Base-by-base conservation (phyloP, 805 yeast species). In the Grigorovia humatica region DNA sequence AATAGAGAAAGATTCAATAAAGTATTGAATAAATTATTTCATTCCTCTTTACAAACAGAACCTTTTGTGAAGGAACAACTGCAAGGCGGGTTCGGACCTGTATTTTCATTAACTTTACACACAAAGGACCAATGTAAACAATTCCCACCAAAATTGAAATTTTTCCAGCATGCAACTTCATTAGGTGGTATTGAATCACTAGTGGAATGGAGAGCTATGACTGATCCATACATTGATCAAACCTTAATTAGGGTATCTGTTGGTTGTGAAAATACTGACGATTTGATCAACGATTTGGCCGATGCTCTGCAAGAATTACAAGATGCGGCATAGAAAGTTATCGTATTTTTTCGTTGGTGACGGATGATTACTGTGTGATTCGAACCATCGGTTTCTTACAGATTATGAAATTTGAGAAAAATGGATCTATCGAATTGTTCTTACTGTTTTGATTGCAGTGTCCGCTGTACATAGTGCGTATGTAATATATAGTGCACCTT, bases 101-200 rank as follows among this genome's bases (percentile, higher is more conserved):
- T 86, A 0, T 89, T 90, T 59, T 73, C 93, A 0, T 76, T 90
- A 46, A 76, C 72, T 29, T 70, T 86, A 32, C 58, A 64, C 7
- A 60, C 71, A 11, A 76, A 70, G 47, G 79, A 78, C 8, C 67
- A 73, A 41, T 96, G 96, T 0, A 78, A 74, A 56, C 51, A 59
- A 9, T 70, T 90, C 15, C 95, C 96, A 8, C 72, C 82, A 2
- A 76, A 73, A 53, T 70, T 88, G 53, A 77, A 79, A 57, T 78
- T 77, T 56, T 88, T 89, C 71, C 84, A 83, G 58, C 98, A 90
- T 68, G 96, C 96, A 4, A 89, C 96, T 0, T 88, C 96, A 2
- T 72, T 91, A 29, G 97, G 97, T 43, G 96, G 97, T 20, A 87
- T 85, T 13, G 97, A 91, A 68, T 84, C 95, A 46, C 71, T 89